These are phyloP conservation scores for Hydrangea macrophylla DNA, from an alignment of 148 eudicot species.

Conservation along the genomic window DNA sequence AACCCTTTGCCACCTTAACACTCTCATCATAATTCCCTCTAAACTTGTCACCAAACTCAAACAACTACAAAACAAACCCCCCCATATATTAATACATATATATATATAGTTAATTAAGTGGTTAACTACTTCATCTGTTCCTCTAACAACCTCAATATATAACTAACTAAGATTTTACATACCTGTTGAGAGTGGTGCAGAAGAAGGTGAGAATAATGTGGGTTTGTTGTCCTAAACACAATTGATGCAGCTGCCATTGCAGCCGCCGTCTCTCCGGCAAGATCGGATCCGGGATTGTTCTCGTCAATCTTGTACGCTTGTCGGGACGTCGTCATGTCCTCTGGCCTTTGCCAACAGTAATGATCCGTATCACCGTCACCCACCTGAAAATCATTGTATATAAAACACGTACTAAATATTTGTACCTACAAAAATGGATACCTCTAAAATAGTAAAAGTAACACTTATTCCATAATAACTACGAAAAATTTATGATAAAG, in stretches of 20 bases:
- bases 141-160: too few species aligned
- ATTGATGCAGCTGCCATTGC: constrained; percentile 45
- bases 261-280: constrained; percentile 52
- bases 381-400: neutral
- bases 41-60: neutral
- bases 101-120: too few species aligned
- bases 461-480: too few species aligned
- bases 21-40: constrained; percentile 1
- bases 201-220: constrained; percentile 35
- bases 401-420: too few species aligned
- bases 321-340: constrained; percentile 52
- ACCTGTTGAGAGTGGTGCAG: constrained; percentile 31
- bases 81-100: neutral
- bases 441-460: too few species aligned
- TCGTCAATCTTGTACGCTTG: constrained; percentile 39
- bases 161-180: too few species aligned
- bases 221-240: constrained; percentile 37
- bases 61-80: neutral
- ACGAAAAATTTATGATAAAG: too few species aligned
- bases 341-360: constrained; percentile 65
- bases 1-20: neutral
- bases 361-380: constrained; percentile 37
- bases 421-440: too few species aligned
- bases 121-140: too few species aligned
- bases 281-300: constrained; percentile 44